Percentiles rank a stretch among this genome's conserved stretches.
Evolutionary conservation across 2,329 filamentous ascomycete genomes (phyloP).

Genomic region (Calonectria fujianensis): DNA sequence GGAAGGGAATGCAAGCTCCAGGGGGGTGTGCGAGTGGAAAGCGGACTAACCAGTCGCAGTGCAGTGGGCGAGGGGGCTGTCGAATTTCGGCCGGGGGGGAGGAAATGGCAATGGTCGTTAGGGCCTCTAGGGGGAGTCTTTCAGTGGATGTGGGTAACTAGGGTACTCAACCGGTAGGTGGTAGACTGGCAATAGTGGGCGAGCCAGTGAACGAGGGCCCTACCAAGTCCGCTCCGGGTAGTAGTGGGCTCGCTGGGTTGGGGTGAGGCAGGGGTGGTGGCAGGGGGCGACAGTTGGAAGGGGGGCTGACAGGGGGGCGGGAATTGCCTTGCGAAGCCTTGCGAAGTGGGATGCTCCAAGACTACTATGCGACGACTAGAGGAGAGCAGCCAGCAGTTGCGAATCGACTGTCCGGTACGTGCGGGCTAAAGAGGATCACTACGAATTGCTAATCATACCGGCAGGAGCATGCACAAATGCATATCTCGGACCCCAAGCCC

Average conservation of each 20-base stretch:
- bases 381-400: slow-evolving; percentile 1
- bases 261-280: slow-evolving; percentile 32
- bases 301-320: slow-evolving; percentile 33
- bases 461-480: slow-evolving; percentile 14
- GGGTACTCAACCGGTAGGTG: slow-evolving; percentile 25
- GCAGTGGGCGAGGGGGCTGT: slow-evolving; percentile 45
- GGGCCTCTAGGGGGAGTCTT: slow-evolving; percentile 35
- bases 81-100: slow-evolving; percentile 45
- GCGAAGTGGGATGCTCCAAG: slow-evolving; percentile 14
- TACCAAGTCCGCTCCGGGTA: slow-evolving; percentile 38
- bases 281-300: slow-evolving; percentile 22
- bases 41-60: slow-evolving; percentile 50
- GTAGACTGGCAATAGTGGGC: slow-evolving; percentile 29
- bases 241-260: slow-evolving; percentile 37
- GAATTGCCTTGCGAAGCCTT: slow-evolving; percentile 36
- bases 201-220: slow-evolving; percentile 34
- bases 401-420: not conserved
- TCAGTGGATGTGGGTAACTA: slow-evolving; percentile 41
- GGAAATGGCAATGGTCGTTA: slow-evolving; percentile 21
- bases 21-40: slow-evolving; percentile 52
- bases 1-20: slow-evolving; percentile 57
- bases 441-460: slow-evolving; percentile 20
- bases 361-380: not conserved
- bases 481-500: not conserved
- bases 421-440: slow-evolving; percentile 10